Base-by-base conservation (phyloP, 1,139 yeast species). In the Suzukiozyma palmioleophila region DNA sequence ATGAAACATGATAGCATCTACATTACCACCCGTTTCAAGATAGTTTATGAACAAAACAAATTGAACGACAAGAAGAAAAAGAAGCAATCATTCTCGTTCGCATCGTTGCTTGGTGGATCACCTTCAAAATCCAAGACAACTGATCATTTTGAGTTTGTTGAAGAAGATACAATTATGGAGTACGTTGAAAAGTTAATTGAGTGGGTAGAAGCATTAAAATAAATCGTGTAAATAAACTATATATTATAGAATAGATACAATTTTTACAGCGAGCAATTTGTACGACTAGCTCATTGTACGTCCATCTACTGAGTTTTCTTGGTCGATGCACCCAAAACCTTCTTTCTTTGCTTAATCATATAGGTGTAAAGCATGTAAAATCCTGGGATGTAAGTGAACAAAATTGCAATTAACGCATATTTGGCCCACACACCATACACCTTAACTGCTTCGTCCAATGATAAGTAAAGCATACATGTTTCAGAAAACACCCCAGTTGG, bases 401-500 rank as follows among this genome's bases (percentile, higher is more conserved):
- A 70, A 39, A 78, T 69, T 2, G 62, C 71, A 45, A 77, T 70
- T 51, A 89, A 70, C 40, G 76, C 56, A 56, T 73, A 71, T 36
- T 79, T 73, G 60, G 77, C 79, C 62, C 71, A 64, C 0, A 62
- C 59, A 25, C 87, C 84, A 43, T 72, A 68, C 14, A 58, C 66
- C 11, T 50, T 48, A 32, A 68, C 73, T 11, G 95, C 95, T 39
- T 76, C 78, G 28, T 70, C 75, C 37, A 88, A 69, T 0, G 95
- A 81, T 44, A 80, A 64, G 60, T 79, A 81, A 45, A 88, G 74
- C 64, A 89, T 78, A 38, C 71, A 55, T 48, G 87, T 72, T 59
- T 92, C 99, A 44, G 94, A 81, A 3, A 85, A 78, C 13, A 92
- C 97, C 5, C 98, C 98, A 27, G 86, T 63, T 18, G 98, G 98